phyloP scores from a whole-genome alignment of 352 stramenopile genomes.

The Pythium guiyangense region DNA sequence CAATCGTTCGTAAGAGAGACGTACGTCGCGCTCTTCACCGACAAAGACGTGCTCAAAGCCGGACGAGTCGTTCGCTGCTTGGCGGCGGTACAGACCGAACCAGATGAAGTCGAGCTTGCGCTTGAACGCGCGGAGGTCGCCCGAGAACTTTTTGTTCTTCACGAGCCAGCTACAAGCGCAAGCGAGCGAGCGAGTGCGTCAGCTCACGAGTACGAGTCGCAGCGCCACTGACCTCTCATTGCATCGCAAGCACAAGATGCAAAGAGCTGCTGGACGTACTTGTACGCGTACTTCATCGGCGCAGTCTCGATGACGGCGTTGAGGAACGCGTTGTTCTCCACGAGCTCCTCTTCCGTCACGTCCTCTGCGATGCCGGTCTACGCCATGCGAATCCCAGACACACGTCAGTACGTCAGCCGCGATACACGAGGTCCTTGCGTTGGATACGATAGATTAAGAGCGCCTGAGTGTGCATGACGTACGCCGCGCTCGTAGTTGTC shows the following conservation, averaged over 20 bases:
- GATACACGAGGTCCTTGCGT: neutral
- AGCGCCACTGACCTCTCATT: too few relatives aligned
- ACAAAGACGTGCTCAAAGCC: conserved; percentile 98
- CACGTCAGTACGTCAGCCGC: neutral
- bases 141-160: conserved; percentile 83
- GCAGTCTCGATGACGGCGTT: conserved; percentile 90
- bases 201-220: too few relatives aligned
- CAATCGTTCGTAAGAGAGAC: too few relatives aligned
- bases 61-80: conserved; percentile 85
- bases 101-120: conserved; percentile 93
- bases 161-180: conserved; percentile 48
- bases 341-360: conserved; percentile 82
- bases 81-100: conserved; percentile 93
- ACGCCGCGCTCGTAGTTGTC: conserved; percentile 87
- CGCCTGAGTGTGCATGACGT: conserved; percentile 7
- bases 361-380: conserved; percentile 85
- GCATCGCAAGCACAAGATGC: too few relatives aligned
- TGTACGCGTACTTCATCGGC: conserved; percentile 92
- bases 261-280: conserved; percentile 36
- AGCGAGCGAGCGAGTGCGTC: too few relatives aligned
- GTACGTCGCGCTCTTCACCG: conserved; percentile 91
- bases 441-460: neutral
- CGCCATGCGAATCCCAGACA: neutral
- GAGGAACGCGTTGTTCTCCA: conserved; percentile 91
- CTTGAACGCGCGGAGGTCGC: conserved; percentile 76